phyloP scores from a whole-genome alignment of 371 early-diverging fungal species.

The Gilbertella persicaria region DNA sequence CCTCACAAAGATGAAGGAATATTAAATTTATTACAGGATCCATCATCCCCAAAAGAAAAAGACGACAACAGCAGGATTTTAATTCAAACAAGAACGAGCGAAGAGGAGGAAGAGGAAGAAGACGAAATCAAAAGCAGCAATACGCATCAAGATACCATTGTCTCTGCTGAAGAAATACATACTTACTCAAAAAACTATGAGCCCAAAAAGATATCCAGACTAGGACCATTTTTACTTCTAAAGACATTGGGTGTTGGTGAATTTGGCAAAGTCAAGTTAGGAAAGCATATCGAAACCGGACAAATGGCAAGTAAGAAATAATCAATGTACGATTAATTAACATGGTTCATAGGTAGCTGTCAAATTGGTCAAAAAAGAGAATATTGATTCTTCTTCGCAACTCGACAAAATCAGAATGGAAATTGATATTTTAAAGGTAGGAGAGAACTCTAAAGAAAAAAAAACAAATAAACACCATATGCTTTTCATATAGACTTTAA shows the following conservation, averaged over 20 bases:
- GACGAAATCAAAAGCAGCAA: too few species aligned
- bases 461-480: constrained; percentile 6
- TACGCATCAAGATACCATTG: too few species aligned
- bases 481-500: constrained; percentile 65
- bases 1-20: too few species aligned
- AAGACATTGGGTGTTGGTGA: constrained; percentile 98
- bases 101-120: too few species aligned
- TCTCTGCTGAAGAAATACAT: too few species aligned
- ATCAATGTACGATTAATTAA: background rate
- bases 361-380: constrained; percentile 78
- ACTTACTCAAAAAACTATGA: background rate
- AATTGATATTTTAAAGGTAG: constrained; percentile 79
- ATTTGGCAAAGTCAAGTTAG: constrained; percentile 98
- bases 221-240: constrained; percentile 92
- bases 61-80: too few species aligned
- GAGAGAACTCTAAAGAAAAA: background rate
- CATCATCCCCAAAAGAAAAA: too few species aligned
- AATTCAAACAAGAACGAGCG: too few species aligned
- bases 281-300: constrained; percentile 86
- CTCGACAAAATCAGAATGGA: constrained; percentile 79
- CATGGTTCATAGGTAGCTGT: constrained; percentile 67
- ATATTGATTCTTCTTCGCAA: constrained; percentile 72
- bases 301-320: constrained; percentile 71
- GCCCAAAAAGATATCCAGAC: constrained; percentile 47
- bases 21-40: too few species aligned